phyloP scores from a whole-genome alignment of 441 rosid genomes.

The Croton laevigatus region DNA sequence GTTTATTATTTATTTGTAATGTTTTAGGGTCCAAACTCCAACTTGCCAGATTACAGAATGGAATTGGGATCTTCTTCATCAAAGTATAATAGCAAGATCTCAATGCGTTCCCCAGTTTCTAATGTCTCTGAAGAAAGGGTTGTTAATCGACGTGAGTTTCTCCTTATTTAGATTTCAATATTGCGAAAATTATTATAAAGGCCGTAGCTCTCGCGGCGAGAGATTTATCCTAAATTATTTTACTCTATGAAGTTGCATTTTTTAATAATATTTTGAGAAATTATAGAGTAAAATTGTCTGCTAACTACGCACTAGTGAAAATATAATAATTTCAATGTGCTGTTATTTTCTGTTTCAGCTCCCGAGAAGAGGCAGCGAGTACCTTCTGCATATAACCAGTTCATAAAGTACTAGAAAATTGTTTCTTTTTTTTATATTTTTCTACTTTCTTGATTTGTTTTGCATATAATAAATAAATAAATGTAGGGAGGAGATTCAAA shows the following conservation, averaged over 20 bases:
- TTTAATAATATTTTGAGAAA: too few species aligned
- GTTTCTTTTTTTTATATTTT: background rate
- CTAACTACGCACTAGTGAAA: too few species aligned
- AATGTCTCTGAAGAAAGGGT: slow-evolving; percentile 43
- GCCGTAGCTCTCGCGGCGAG: too few species aligned
- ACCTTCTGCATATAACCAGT: slow-evolving; percentile 96
- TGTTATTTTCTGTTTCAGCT: slow-evolving; percentile 58
- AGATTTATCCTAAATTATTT: too few species aligned
- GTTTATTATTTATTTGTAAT: background rate
- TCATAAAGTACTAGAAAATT: slow-evolving; percentile 66
- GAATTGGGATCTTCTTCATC: slow-evolving; percentile 69
- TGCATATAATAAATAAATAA: slow-evolving; percentile 2
- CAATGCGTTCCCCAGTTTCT: slow-evolving; percentile 40
- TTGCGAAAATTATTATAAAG: too few species aligned
- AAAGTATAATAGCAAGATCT: slow-evolving; percentile 43
- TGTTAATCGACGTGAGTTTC: slow-evolving; percentile 67
- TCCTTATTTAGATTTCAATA: background rate
- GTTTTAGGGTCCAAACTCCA: slow-evolving; percentile 42
- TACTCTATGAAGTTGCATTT: too few species aligned
- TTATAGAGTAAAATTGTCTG: too few species aligned
- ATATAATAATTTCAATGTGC: slow-evolving; percentile 13
- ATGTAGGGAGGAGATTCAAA: slow-evolving; percentile 91
- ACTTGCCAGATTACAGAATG: slow-evolving; percentile 42
- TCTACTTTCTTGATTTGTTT: background rate
- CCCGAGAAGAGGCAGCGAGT: slow-evolving; percentile 97